A percentile compares a stretch with the other conserved stretches of the same genome.
Evolutionary conservation across 73 alveolate genomes (phyloP).

Genomic region (Paramecium primaurelia): DNA sequence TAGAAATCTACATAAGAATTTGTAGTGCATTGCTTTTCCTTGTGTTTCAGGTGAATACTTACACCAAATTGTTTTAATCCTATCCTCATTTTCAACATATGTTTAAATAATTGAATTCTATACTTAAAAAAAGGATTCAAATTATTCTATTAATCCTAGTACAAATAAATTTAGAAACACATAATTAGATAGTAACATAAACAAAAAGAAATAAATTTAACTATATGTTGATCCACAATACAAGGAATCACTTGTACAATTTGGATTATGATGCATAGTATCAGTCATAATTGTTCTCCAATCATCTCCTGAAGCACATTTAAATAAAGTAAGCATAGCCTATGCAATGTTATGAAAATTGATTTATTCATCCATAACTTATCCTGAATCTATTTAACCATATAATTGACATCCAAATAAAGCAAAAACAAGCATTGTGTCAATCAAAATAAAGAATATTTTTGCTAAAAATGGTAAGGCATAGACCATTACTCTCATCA

Average conservation of each 20-base stretch:
- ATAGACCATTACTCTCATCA: slow-evolving; percentile 17
- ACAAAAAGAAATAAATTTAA: not conserved
- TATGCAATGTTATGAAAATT: not conserved
- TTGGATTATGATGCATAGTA: slow-evolving; percentile 26
- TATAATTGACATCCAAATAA: slow-evolving; percentile 12
- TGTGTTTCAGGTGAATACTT: not conserved
- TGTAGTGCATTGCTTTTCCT: slow-evolving; percentile 32
- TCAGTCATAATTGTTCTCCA: slow-evolving; percentile 41
- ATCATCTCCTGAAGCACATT: slow-evolving; percentile 35
- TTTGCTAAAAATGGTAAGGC: slow-evolving; percentile 13
- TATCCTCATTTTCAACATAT: not conserved
- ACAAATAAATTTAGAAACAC: slow-evolving; percentile 9
- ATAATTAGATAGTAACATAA: slow-evolving; percentile 16
- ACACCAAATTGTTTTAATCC: slow-evolving; percentile 40
- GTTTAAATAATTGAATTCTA: not conserved
- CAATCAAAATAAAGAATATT: not conserved
- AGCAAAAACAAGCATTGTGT: not conserved
- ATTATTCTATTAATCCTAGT: slow-evolving; percentile 42
- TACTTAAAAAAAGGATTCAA: not conserved
- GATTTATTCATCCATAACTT: slow-evolving; percentile 16
- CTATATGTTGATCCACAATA: slow-evolving; percentile 34
- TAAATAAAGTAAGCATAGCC: slow-evolving; percentile 13
- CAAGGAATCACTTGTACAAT: not conserved
- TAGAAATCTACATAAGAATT: not conserved
- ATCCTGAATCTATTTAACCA: slow-evolving; percentile 12